Conservation (phyloP, 192 early-diverging fungal species). For the Backusella macrospora region DNA sequence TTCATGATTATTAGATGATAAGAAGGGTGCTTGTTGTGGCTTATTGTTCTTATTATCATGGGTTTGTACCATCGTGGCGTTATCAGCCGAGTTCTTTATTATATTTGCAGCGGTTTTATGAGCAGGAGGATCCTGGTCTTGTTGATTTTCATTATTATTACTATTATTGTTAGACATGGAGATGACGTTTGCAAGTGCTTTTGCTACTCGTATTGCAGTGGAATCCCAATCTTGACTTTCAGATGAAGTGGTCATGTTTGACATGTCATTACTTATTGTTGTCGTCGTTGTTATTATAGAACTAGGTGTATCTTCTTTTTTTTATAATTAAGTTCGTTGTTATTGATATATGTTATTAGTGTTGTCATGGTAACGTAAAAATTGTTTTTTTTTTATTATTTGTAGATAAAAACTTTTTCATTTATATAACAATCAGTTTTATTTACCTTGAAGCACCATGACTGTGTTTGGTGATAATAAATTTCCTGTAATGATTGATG, state of each 20-base stretch:
- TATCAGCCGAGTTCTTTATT: not conserved
- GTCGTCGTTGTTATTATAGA: not conserved
- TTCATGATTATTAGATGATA: constrained; percentile 23
- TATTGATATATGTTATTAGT: not conserved
- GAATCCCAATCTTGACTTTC: constrained; percentile 14
- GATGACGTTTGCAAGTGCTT: constrained; percentile 11
- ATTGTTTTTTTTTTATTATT: constrained; percentile 12
- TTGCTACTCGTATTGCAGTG: constrained; percentile 22
- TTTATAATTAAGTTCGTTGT: not conserved
- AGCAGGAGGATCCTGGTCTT: not conserved
- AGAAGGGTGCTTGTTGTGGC: not conserved
- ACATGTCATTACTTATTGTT: not conserved
- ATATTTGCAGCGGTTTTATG: not conserved
- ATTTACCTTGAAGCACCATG: not conserved
- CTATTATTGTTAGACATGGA: not conserved
- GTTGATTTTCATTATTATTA: not conserved
- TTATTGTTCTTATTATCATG: not conserved
- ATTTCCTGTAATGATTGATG: not conserved
- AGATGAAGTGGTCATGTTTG: not conserved
- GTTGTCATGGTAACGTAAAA: not conserved
- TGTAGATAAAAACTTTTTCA: not conserved
- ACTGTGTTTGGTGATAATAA: not conserved
- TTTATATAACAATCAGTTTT: not conserved
- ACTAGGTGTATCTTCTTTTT: not conserved
- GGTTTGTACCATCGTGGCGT: not conserved